Conservation (phyloP, 306 rosid genomes). For the Medicago arabica region DNA sequence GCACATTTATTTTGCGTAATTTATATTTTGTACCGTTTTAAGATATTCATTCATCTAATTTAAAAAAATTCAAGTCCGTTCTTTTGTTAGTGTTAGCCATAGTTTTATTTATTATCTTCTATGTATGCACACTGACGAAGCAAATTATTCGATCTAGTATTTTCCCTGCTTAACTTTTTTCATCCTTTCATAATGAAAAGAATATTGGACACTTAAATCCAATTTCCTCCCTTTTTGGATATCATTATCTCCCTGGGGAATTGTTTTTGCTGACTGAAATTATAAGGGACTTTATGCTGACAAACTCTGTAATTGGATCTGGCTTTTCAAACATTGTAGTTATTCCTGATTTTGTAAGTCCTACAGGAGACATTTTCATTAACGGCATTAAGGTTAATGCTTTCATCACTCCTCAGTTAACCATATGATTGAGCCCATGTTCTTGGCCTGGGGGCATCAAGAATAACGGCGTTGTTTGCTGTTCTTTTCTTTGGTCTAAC, state of each 20-base stretch:
- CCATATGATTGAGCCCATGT: not conserved
- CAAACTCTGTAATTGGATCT: not conserved
- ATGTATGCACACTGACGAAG: not conserved
- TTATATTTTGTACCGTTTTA: slow-evolving; percentile 9
- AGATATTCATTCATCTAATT: slow-evolving; percentile 36
- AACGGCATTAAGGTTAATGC: not conserved
- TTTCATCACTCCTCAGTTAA: not conserved
- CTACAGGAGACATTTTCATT: no score
- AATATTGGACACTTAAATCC: not conserved
- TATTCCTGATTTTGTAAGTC: no score
- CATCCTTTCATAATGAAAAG: not conserved
- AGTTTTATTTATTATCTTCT: not conserved
- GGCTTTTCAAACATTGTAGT: not conserved
- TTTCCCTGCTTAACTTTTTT: not conserved
- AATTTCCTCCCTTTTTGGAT: slow-evolving; percentile 8
- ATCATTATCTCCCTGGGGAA: not conserved
- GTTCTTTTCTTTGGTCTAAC: not conserved
- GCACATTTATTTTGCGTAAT: slow-evolving; percentile 20
- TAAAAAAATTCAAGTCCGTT: not conserved
- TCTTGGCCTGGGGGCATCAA: not conserved
- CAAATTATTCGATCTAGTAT: not conserved
- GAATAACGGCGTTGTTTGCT: not conserved
- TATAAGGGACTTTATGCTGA: not conserved
- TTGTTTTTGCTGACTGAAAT: not conserved
- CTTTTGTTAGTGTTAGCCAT: not conserved